A percentile compares a stretch with the other conserved stretches of the same genome.
Conservation (phyloP, 2,329 filamentous ascomycete species). For the Sclerotinia glacialis region DNA sequence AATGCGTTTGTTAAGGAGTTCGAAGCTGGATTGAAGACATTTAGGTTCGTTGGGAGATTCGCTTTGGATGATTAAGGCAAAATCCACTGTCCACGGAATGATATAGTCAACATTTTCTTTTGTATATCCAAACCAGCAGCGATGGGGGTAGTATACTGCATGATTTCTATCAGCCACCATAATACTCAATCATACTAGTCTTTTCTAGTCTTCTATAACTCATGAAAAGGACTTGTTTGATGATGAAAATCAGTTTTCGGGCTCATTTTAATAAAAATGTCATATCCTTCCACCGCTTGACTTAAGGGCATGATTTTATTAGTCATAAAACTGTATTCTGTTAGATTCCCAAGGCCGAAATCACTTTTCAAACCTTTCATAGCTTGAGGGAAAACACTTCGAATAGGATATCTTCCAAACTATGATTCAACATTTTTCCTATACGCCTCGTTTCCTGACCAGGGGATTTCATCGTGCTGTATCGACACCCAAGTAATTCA, state of each 20-base stretch:
- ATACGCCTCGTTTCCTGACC: conserved; percentile 62
- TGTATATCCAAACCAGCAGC: neutral
- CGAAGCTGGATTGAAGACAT: conserved; percentile 59
- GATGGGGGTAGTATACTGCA: too few species aligned
- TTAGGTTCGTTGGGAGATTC: conserved; percentile 65
- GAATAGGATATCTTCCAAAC: conserved; percentile 76
- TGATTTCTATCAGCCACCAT: neutral
- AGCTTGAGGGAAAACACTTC: conserved; percentile 67
- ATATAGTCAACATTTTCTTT: neutral
- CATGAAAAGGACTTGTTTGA: neutral
- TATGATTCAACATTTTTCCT: conserved; percentile 67
- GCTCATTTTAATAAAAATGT: conserved; percentile 66
- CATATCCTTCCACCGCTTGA: conserved; percentile 65
- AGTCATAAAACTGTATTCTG: conserved; percentile 65
- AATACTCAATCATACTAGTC: neutral
- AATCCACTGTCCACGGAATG: neutral
- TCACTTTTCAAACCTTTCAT: conserved; percentile 56
- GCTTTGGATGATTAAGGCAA: conserved; percentile 47
- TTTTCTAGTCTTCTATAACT: neutral
- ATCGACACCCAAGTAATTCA: too few species aligned
- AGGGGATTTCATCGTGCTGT: conserved; percentile 61
- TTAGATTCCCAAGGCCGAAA: conserved; percentile 25
- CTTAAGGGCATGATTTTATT: conserved; percentile 70
- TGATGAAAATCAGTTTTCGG: conserved; percentile 22
- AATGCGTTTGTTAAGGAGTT: conserved; percentile 45